Evolutionary conservation across 1,139 yeast genomes (phyloP).

Genomic region (Kodamaea derodonti): DNA sequence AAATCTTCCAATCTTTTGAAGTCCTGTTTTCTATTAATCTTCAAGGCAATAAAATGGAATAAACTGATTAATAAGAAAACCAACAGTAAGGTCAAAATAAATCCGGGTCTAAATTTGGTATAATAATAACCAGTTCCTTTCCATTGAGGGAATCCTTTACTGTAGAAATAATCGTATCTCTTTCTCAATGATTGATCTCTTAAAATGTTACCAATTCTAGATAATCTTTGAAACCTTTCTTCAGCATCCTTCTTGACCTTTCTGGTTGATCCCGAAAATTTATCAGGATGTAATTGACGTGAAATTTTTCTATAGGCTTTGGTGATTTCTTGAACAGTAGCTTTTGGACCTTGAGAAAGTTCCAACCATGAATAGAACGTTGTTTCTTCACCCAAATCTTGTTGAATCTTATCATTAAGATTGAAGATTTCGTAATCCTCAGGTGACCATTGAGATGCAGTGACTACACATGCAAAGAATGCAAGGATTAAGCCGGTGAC

Average conservation of each 20-base stretch:
- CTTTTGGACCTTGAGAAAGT: constrained; percentile 46
- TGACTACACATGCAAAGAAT: constrained; percentile 9
- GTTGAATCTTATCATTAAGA: constrained; percentile 60
- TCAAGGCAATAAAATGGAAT: constrained; percentile 58
- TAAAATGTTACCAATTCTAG: constrained; percentile 70
- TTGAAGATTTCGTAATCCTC: constrained; percentile 81
- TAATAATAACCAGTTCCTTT: constrained; percentile 52
- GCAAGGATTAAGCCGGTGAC: constrained; percentile 13
- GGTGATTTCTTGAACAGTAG: constrained; percentile 60
- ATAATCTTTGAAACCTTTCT: constrained; percentile 68
- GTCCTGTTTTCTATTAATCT: constrained; percentile 57
- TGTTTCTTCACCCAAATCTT: constrained; percentile 58
- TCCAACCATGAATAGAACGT: constrained; percentile 71
- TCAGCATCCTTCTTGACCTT: constrained; percentile 45
- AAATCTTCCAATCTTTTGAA: constrained; percentile 52
- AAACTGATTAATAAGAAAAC: constrained; percentile 47
- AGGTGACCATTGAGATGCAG: constrained; percentile 35
- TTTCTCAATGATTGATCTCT: constrained; percentile 59
- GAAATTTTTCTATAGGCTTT: constrained; percentile 75
- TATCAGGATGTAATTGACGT: constrained; percentile 80
- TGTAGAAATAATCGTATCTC: constrained; percentile 79
- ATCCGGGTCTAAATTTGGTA: constrained; percentile 57
- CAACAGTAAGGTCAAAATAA: constrained; percentile 48
- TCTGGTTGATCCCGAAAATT: constrained; percentile 41
- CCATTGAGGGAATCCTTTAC: constrained; percentile 85